Base-by-base conservation (phyloP, 2,329 filamentous ascomycete species). In the Tolypocladium capitatum region DNA sequence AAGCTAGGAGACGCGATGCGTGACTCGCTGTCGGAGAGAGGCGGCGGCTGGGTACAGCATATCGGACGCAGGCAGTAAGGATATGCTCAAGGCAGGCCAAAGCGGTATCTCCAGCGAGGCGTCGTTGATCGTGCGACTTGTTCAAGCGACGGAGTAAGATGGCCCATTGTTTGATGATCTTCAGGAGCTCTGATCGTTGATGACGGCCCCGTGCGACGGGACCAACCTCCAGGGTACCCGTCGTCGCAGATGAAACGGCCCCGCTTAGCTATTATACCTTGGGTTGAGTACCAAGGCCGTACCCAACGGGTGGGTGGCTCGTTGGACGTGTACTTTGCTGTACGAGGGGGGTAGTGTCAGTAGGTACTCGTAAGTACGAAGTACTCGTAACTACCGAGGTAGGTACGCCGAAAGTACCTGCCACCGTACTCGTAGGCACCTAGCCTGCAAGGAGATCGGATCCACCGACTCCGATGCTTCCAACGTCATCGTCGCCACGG, bases 31-130 rank as follows among this genome's bases (percentile, higher is more conserved):
- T 46, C 24, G n/a, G 34, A 18, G 13, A 31, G 27, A 31, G 27
- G 45, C 27, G n/a, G 34, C 35, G 10, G 35, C 35, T 31, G 27
- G 35, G 35, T 5, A 38, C 45, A 46, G 45, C 45, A 46, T 46
- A 24, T 30, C 36, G 21, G n/a, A 18, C 31, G 34, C 21, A 32
- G 16, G 20, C 10, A 10, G 33, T 45, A 16, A 33, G 18, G 10
- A 14, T 30, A 24, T n/a, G 41, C 21, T n/a, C n/a, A 40, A 30
- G 21, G 10, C 6, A 24, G 28, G 28, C 30, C 24, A 40, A 40
- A 9, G 21, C 14, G 14, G 27, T 14, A 8, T 24, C 36, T 27
- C 21, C 16, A 10, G 36, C 14, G 36, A n/a, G 16, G 14, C 21
- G 21, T 8, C 36, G 36, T 27, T 40, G 36, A 1, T 40, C 27